Evolutionary conservation across 495 filamentous ascomycete species (phyloP).

Genomic region (Geopyxis carbonaria): DNA sequence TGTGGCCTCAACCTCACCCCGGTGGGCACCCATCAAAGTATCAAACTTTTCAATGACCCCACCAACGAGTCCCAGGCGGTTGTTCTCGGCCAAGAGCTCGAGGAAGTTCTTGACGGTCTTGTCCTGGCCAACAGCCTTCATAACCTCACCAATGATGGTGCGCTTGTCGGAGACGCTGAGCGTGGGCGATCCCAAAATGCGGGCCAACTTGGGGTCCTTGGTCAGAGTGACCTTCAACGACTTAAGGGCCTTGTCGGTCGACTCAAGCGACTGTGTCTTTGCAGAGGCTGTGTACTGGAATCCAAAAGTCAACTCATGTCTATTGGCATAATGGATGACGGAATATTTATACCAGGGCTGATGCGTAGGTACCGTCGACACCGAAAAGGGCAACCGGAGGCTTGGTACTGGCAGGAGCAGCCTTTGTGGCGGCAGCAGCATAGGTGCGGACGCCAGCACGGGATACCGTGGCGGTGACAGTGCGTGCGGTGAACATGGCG

Average conservation of each 20-base stretch:
- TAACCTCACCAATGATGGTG: slow-evolving; percentile 63
- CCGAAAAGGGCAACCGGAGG: slow-evolving; percentile 83
- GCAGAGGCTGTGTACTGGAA: slow-evolving; percentile 85
- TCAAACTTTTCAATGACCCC: slow-evolving; percentile 75
- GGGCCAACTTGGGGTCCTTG: slow-evolving; percentile 60
- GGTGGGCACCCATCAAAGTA: slow-evolving; percentile 69
- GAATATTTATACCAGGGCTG: slow-evolving; percentile 67
- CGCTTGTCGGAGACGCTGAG: slow-evolving; percentile 62
- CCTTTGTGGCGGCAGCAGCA: slow-evolving; percentile 52
- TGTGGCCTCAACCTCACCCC: slow-evolving; percentile 79
- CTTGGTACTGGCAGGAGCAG: slow-evolving; percentile 41
- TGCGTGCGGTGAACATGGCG: slow-evolving; percentile 22
- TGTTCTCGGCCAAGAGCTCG: slow-evolving; percentile 78
- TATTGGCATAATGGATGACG: slow-evolving; percentile 3
- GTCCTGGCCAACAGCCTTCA: slow-evolving; percentile 55
- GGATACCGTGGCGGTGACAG: slow-evolving; percentile 31
- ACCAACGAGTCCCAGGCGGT: slow-evolving; percentile 67
- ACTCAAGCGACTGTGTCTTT: slow-evolving; percentile 71
- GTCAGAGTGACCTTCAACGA: slow-evolving; percentile 52
- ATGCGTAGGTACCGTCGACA: slow-evolving; percentile 94
- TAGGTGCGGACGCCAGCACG: slow-evolving; percentile 45
- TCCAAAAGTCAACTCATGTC: slow-evolving; percentile 16
- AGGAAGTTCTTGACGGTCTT: slow-evolving; percentile 91
- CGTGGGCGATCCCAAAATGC: slow-evolving; percentile 64
- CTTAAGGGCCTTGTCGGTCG: slow-evolving; percentile 55